These are phyloP conservation scores for Fraxinus quadrangulata DNA, from an alignment of 257 asterid species.

Conservation along the genomic window DNA sequence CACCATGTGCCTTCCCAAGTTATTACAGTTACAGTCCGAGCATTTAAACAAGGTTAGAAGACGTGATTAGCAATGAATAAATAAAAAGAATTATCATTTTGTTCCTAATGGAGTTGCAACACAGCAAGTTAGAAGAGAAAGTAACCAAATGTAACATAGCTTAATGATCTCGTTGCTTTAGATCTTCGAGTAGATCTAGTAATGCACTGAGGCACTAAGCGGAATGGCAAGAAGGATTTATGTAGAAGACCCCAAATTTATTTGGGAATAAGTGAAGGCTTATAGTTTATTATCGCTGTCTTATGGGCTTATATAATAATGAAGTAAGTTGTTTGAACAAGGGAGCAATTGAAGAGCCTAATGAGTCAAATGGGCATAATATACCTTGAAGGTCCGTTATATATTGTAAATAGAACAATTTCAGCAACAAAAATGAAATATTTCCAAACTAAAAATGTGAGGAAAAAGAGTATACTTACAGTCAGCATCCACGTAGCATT, in stretches of 20 bases:
- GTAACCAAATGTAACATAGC: background rate
- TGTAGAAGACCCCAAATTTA: background rate
- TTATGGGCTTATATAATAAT: background rate
- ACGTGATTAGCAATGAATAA: background rate
- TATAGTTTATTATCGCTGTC: background rate
- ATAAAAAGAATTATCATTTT: no score
- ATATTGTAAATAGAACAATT: background rate
- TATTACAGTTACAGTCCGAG: no score
- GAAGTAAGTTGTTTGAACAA: background rate
- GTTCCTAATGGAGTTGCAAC: background rate
- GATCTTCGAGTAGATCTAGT: background rate
- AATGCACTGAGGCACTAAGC: background rate
- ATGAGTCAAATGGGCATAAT: background rate
- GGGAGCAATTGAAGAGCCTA: background rate
- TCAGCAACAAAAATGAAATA: background rate
- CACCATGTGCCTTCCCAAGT: no score
- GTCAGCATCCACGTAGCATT: conserved; percentile 70
- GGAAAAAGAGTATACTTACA: conserved; percentile 30
- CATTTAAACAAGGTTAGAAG: background rate
- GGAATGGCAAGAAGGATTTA: background rate
- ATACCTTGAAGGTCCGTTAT: background rate
- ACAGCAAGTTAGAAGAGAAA: background rate
- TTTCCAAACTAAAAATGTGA: background rate
- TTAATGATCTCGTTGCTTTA: background rate
- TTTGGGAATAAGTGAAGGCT: background rate